Evolutionary conservation across 2,329 filamentous ascomycete genomes (phyloP), one percentile per base, ranked within the genome.

Genomic region (Epichloe aotearoae): DNA sequence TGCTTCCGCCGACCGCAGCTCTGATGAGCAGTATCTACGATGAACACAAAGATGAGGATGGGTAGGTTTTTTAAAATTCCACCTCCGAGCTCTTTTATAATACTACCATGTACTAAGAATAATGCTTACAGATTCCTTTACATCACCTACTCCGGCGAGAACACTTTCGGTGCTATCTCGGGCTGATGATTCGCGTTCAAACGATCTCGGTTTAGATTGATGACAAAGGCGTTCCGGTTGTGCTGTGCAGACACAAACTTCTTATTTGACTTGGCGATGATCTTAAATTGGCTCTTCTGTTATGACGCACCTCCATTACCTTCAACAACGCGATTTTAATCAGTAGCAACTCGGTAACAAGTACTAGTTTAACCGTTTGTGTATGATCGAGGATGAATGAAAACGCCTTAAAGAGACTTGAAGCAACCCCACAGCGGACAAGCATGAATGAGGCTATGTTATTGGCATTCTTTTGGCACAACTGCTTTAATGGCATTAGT

Each of bases 11-110:
- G 3, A 97, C 93, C 8, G 93, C 93, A 53, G 93, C 93, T 53
- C 82, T 98, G 50, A 98, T 98, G 93, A 95, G 89, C 76, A 94
- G 87, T 70, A 97, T 98, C 73, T 98, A 98, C 70, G 93, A 98
- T 72, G 91, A 97, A 72, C 93, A 98, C 82, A 97, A 98, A 77
- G 82, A 84, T 58, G 79, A 84, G 67, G 82, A 85, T 63, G 80
- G 80, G 75, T 84, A 73, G 50, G 73, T 69, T 50, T 47, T 8
- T 17, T 10, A 10, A 36, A 20, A 4, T 38, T 39, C 11, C 15
- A 11, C 36, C 17, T 49, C 4, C 8, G 6, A 14, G 36, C 8
- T 36, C 14, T 19, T 2, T 34, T 42, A 23, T 49, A 3, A 36
- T 19, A 4, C 7, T n/a, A 8, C 4, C 39, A 23, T 44, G n/a